Base-by-base conservation (phyloP, 345 rosid genomes). In the Linum tenue region DNA sequence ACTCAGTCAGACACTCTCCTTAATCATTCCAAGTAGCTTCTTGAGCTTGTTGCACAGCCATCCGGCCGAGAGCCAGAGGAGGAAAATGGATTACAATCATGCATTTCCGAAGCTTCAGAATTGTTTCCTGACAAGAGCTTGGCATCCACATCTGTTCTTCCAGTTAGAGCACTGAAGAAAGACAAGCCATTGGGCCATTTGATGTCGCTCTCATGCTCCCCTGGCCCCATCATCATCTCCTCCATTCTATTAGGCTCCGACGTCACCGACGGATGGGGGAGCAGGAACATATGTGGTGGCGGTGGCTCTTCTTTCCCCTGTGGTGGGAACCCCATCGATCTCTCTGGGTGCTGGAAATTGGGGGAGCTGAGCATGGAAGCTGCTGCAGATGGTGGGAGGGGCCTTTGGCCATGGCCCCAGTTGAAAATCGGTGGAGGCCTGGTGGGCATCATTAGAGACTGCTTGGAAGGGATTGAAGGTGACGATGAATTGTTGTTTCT, bases 121-220 rank as follows among this genome's bases (percentile, higher is more conserved):
- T 22, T 22, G 31, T 22, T 22, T 22, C 31, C 31, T 22, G 31
- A 85, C 70, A 94, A 68, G 55, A 88, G 95, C 77, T 83, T 87
- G 56, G 88, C 89, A 53, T 85, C 87, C 1, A 88, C 92, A 0
- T 48, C 53, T 1, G 82, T 74, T 56, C 79, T 81, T n/a, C 91
- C 86, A 1, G 95, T 85, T 64, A 94, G 79, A 4, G 92, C 97
- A 67, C 80, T 85, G 79, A 88, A 90, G 78, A 90, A 64, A 39
- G 95, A 84, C 71, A 87, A 65, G 60, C 96, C 96, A 38, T 82
- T 81, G 0, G 97, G 96, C 99, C 99, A 88, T 76, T 94, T 87
- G 78, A 87, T 85, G 72, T 94, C 97, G 1, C 71, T 81, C 70
- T 90, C 90, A 1, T 83, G 91, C 39, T 88, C 92, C 11, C 53